phyloP scores from a whole-genome alignment of 495 filamentous ascomycete genomes.

The Penicillium taxi region DNA sequence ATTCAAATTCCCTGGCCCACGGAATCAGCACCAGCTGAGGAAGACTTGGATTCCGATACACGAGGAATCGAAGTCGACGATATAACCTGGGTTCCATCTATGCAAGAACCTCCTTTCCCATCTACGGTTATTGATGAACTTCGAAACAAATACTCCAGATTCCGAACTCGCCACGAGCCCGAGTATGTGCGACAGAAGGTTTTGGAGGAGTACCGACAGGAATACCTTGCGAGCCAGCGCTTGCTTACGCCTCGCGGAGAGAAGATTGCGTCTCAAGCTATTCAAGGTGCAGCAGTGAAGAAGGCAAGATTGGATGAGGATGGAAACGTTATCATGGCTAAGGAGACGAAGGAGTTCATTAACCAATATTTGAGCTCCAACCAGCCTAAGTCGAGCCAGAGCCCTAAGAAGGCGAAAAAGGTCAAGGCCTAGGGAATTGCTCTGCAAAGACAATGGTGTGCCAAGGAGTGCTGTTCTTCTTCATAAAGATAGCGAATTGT shows the following conservation, averaged over 20 bases:
- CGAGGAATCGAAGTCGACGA: constrained; percentile 61
- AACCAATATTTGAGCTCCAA: constrained; percentile 27
- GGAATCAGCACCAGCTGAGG: constrained; percentile 25
- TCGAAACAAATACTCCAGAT: constrained; percentile 73
- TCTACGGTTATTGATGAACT: constrained; percentile 74
- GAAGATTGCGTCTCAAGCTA: constrained; percentile 12
- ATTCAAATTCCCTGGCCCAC: constrained; percentile 69
- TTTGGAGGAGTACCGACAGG: constrained; percentile 49
- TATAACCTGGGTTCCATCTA: constrained; percentile 64
- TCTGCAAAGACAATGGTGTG: constrained; percentile 5
- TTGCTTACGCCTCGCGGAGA: constrained; percentile 41
- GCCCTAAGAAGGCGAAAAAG: background rate
- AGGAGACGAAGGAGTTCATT: constrained; percentile 30
- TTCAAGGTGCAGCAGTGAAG: constrained; percentile 19
- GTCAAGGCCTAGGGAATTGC: constrained; percentile 7
- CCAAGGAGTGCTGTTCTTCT: background rate
- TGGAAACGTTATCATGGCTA: constrained; percentile 31
- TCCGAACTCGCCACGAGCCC: constrained; percentile 71
- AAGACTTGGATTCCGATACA: constrained; percentile 60
- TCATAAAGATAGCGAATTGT: constrained; percentile 27
- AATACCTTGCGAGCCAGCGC: constrained; percentile 45
- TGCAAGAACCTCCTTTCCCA: constrained; percentile 74
- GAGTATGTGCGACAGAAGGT: constrained; percentile 48
- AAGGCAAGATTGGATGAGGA: constrained; percentile 24
- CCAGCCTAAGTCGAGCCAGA: too few species aligned